Base-by-base conservation (phyloP, 169 alveolate genomes). In the Hepatocystis sp. region DNA sequence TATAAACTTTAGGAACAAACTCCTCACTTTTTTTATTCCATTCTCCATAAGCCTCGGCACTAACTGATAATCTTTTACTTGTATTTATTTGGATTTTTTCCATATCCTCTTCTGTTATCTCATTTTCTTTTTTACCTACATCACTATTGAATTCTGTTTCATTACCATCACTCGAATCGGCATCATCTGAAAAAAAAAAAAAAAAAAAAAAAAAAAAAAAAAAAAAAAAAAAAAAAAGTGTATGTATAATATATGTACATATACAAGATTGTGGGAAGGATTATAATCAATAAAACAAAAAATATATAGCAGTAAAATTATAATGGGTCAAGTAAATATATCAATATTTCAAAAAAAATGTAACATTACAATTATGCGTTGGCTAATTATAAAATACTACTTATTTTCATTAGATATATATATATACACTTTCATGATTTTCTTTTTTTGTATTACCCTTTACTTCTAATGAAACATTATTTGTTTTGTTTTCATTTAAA, bases 11-110 rank as follows among this genome's bases (percentile, higher is more conserved):
- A 17, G 98, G 95, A 8, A 84, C 68, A 85, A 94, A 96, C 19
- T 71, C 56, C 27, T 94, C 95, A 64, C 91, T 95, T 67, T 93
- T 94, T 71, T 96, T 95, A 56, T 96, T 95, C 95, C 96, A 94
- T 11, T 90, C 85, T n/a, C 98, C 98, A 88, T 94, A 96, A 15
- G 96, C 99, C 86, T 97, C 99, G 8, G 97, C 97, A 40, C 96
- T 84, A 21, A 95, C 97, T 19, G 86, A 71, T 51, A 71, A 13
- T 28, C 86, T 60, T 42, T 71, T 71, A 19, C 46, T 15, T 19
- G 53, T 49, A 4, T 60, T 19, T 10, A 39, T 39, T 1, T 63
- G 13, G 0, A 71, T 19, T n/a, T 25, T 39, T 10, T 5, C 86
- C 1, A 71, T 0, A 32, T 71, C 86, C 32, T 17, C 4, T 15